phyloP scores from a whole-genome alignment of 2,329 filamentous ascomycete genomes.

The Chaetomiaceae sp. region DNA sequence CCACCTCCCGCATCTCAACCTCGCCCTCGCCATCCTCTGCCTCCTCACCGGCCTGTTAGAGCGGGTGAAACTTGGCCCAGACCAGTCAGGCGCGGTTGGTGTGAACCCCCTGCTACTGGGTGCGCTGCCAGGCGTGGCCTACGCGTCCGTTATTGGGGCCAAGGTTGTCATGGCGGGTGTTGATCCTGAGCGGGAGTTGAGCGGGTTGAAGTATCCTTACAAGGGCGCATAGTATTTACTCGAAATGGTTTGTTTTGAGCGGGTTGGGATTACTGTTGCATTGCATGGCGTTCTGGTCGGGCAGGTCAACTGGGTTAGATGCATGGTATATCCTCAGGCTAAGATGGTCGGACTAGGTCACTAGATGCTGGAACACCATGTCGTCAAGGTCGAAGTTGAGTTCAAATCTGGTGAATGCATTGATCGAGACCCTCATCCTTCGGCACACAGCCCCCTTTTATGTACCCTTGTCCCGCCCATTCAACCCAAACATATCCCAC shows the following conservation, averaged over 20 bases:
- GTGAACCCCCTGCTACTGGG: constrained; percentile 42
- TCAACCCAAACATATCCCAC: no score
- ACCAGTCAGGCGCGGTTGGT: constrained; percentile 23
- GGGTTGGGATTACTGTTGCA: background rate
- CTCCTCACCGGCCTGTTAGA: constrained; percentile 40
- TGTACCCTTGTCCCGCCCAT: background rate
- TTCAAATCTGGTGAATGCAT: background rate
- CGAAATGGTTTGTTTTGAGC: background rate
- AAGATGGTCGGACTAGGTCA: no score
- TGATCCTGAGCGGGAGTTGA: constrained; percentile 62
- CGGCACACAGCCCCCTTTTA: background rate
- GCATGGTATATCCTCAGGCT: background rate
- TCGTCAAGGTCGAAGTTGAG: no score
- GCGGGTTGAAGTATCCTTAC: constrained; percentile 58
- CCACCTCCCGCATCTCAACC: constrained; percentile 59
- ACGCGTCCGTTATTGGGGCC: constrained; percentile 55
- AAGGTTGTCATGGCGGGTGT: constrained; percentile 65
- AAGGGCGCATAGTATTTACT: constrained; percentile 50
- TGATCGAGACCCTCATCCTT: no score
- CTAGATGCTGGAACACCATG: no score
- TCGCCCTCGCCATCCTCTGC: constrained; percentile 51
- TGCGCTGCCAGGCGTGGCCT: constrained; percentile 54
- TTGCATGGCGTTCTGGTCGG: constrained; percentile 6
- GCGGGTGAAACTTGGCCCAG: constrained; percentile 31
- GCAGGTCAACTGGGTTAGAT: no score